Conservation (phyloP, 805 yeast genomes). For the Candida maris region DNA sequence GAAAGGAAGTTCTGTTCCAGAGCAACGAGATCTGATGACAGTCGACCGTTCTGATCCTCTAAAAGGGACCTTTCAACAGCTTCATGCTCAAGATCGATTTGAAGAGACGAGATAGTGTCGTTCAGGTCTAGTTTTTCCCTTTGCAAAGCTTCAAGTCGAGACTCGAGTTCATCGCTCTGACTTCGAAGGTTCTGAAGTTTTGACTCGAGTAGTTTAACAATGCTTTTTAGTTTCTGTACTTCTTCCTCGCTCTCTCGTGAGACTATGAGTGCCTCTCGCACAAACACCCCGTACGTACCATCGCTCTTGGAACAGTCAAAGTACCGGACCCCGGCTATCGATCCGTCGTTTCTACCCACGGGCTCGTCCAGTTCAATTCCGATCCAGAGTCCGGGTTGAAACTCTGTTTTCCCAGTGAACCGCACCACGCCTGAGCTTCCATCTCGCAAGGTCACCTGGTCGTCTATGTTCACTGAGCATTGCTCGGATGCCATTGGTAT, state of each 20-base stretch:
- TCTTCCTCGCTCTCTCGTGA: background rate
- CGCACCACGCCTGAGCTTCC: constrained; percentile 44
- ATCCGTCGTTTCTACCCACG: constrained; percentile 48
- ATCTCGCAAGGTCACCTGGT: constrained; percentile 34
- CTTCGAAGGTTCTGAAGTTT: constrained; percentile 38
- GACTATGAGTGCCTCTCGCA: constrained; percentile 35
- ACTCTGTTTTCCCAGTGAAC: constrained; percentile 51
- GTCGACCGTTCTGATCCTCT: constrained; percentile 1
- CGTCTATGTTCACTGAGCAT: constrained; percentile 11
- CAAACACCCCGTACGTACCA: constrained; percentile 47
- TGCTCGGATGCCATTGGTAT: no score
- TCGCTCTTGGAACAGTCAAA: constrained; percentile 34
- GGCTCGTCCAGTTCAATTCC: constrained; percentile 43
- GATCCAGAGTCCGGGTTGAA: constrained; percentile 58
- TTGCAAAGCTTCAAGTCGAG: constrained; percentile 19
- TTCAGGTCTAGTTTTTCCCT: constrained; percentile 30
- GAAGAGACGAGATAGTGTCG: constrained; percentile 3
- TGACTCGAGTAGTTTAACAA: constrained; percentile 42
- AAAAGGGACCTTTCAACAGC: background rate
- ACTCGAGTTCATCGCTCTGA: constrained; percentile 1
- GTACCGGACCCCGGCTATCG: constrained; percentile 41
- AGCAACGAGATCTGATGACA: background rate
- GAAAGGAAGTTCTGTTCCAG: background rate
- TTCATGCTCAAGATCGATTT: constrained; percentile 1
- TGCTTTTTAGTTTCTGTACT: constrained; percentile 20